Evolutionary conservation across 495 filamentous ascomycete species (phyloP).

Genomic region (Penicillium angulare): DNA sequence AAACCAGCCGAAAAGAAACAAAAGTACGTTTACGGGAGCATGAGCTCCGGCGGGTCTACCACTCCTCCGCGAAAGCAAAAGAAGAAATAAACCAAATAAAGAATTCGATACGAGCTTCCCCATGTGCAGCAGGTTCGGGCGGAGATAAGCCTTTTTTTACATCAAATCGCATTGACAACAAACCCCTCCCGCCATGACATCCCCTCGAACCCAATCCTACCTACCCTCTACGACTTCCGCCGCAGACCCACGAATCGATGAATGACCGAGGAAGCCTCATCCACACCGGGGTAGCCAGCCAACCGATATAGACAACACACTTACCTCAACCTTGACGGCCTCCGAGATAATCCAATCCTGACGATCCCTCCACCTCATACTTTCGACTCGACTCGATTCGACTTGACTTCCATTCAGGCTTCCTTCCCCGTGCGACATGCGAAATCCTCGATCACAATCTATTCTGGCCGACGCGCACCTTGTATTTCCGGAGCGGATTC

Average conservation of each 20-base stretch:
- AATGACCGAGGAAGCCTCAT: slow-evolving; percentile 29
- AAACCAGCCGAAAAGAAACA: slow-evolving; percentile 99
- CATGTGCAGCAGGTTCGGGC: slow-evolving; percentile 93
- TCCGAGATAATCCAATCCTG: too few species aligned
- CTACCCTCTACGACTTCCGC: slow-evolving; percentile 22
- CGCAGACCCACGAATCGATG: slow-evolving; percentile 31
- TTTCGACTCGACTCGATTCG: too few species aligned
- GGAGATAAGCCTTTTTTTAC: slow-evolving; percentile 64
- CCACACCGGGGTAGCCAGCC: slow-evolving; percentile 18
- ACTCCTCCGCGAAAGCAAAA: slow-evolving; percentile 91
- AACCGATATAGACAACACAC: too few species aligned
- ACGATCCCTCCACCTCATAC: too few species aligned
- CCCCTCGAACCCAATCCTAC: slow-evolving; percentile 4
- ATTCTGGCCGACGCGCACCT: slow-evolving; percentile 18
- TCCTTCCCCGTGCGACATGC: slow-evolving; percentile 21
- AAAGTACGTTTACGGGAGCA: slow-evolving; percentile 97
- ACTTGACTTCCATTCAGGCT: slow-evolving; percentile 12
- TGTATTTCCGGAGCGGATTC: slow-evolving; percentile 20
- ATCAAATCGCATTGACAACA: slow-evolving; percentile 12
- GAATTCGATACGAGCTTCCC: slow-evolving; percentile 75
- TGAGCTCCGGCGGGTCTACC: slow-evolving; percentile 80
- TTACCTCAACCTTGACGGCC: slow-evolving; percentile 3
- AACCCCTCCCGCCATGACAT: slow-evolving; percentile 19
- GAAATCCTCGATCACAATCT: slow-evolving; percentile 17
- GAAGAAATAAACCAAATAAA: slow-evolving; percentile 69